Base-by-base conservation (phyloP, 2,329 filamentous ascomycete genomes). In the Clonostachys rosea region DNA sequence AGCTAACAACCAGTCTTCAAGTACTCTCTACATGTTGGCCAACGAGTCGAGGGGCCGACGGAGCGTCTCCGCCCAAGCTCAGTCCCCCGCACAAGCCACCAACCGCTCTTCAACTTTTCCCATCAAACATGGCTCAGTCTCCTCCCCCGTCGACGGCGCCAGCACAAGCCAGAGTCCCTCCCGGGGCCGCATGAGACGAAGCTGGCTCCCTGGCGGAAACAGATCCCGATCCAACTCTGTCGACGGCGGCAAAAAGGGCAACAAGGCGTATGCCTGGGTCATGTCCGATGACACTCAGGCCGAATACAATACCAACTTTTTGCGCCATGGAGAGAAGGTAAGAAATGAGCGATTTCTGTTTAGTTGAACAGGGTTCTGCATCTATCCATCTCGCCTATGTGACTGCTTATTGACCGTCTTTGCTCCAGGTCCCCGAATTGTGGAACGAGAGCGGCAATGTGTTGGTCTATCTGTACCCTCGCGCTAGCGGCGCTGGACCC, bases 391-490 rank as follows among this genome's bases (percentile, higher is more conserved):
- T 45, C 18, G 18, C 17, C 14, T 10, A 30, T 30, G 24, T 30
- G 24, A 10, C 24, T 30, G 24, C 24, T 10, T 30, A 30, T 30
- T 30, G 24, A 30, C 8, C 4, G 24, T 30, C 24, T 30, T 30
- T 30, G 24, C 24, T 30, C 24, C 16, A 83, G 79, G 78, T 86
- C 5, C 79, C 82, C 2, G 83, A 86, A 59, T 63, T 87, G 17
- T 86, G 83, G 83, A 79, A 82, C 52, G 80, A 84, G 47, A 66
- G 62, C 45, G 81, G 78, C 37, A 75, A 75, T 50, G 73, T 84
- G 20, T 68, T 72, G 44, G 72, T 87, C 17, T 81, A 81, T 54
- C 63, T 87, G 5, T 76, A 76, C 47, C 71, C 81, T 2, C 73
- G 68, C 47, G 65, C 67, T 6, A 74, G 68, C 49, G 73, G 73